Conservation (phyloP, 176 grass and related monocot species). For the Sorghum bicolor region DNA sequence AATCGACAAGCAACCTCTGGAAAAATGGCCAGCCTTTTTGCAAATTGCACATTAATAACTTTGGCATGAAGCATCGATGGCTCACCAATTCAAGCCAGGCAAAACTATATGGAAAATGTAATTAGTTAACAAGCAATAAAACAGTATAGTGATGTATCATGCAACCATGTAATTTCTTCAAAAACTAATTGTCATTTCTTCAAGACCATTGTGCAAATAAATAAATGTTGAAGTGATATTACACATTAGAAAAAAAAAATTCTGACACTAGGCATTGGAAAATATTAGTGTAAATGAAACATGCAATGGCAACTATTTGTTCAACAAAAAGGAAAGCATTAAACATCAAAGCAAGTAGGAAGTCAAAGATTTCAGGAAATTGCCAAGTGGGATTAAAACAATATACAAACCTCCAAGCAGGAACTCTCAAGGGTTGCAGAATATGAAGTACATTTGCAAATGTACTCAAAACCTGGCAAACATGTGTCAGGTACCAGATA, state of each 20-base stretch:
- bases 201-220: background rate
- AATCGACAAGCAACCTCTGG: constrained; percentile 87
- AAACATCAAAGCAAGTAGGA: background rate
- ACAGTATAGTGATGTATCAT: background rate
- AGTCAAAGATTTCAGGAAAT: constrained; percentile 1
- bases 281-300: background rate
- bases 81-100: constrained; percentile 98
- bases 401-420: constrained; percentile 49
- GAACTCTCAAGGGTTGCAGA: constrained; percentile 52
- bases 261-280: background rate
- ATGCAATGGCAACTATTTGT: background rate
- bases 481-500: background rate
- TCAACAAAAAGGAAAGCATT: background rate
- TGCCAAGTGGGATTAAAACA: background rate
- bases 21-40: constrained; percentile 94
- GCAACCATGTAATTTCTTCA: background rate
- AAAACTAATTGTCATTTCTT: background rate
- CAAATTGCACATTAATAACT: constrained; percentile 71
- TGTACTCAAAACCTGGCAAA: constrained; percentile 40
- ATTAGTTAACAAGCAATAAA: constrained; percentile 6
- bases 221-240: background rate
- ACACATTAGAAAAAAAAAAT: background rate
- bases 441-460: constrained; percentile 48
- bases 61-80: constrained; percentile 92
- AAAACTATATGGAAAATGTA: constrained; percentile 54